phyloP scores from a whole-genome alignment of 1,284 basidiomycete species.

The Rhizoctonia solani region DNA sequence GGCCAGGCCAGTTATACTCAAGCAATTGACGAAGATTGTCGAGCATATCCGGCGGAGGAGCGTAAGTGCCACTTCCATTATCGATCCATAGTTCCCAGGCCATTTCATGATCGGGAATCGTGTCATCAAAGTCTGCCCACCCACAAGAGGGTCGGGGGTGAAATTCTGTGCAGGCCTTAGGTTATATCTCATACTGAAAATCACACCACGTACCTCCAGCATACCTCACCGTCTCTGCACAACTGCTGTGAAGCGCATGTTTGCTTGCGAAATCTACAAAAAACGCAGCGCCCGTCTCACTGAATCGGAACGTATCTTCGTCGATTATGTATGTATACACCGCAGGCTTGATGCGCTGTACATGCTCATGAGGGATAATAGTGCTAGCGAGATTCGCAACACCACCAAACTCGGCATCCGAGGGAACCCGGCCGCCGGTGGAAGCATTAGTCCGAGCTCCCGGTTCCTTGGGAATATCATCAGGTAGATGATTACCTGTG shows the following conservation, averaged over 20 bases:
- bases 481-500: slow-evolving; percentile 3
- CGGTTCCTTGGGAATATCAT: slow-evolving; percentile 1
- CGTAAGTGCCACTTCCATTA: slow-evolving; percentile 26
- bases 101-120: slow-evolving; percentile 16
- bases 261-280: slow-evolving; percentile 82
- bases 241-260: slow-evolving; percentile 47
- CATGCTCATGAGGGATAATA: slow-evolving; percentile 19
- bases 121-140: slow-evolving; percentile 17
- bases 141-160: slow-evolving; percentile 16
- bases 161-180: slow-evolving; percentile 1
- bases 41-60: slow-evolving; percentile 5
- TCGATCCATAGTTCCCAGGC: slow-evolving; percentile 25
- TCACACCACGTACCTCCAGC: background rate
- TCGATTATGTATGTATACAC: slow-evolving; percentile 79
- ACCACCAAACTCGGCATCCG: background rate
- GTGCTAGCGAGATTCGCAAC: background rate
- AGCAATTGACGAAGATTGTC: background rate
- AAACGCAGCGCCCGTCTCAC: slow-evolving; percentile 77
- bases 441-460: slow-evolving; percentile 11
- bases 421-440: slow-evolving; percentile 5
- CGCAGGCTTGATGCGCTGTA: slow-evolving; percentile 61
- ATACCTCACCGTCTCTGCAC: slow-evolving; percentile 28
- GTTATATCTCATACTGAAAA: background rate
- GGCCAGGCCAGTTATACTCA: slow-evolving; percentile 13
- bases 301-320: slow-evolving; percentile 73